phyloP scores from a whole-genome alignment of 306 rosid genomes.

The Cicer chorassanicum region DNA sequence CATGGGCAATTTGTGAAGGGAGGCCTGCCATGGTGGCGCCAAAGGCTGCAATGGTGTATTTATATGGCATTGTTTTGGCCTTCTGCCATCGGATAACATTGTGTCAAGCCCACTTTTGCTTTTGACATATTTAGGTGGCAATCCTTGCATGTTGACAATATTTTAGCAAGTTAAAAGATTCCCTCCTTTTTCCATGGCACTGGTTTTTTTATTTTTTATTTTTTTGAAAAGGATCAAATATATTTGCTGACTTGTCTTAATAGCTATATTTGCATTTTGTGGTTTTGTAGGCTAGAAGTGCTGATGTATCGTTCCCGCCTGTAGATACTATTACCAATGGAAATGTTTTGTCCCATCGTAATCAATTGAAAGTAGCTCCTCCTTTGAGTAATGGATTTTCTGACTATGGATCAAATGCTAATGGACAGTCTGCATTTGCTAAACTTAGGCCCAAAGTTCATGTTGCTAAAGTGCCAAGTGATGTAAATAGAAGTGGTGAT shows the following conservation, averaged over 20 bases:
- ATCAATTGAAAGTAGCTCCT: slow-evolving; percentile 60
- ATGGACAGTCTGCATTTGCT: slow-evolving; percentile 56
- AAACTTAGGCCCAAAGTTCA: slow-evolving; percentile 66
- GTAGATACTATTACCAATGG: slow-evolving; percentile 62
- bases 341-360: slow-evolving; percentile 58
- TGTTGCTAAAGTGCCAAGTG: slow-evolving; percentile 57
- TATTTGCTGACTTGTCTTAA: slow-evolving; percentile 19
- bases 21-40: background rate
- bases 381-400: slow-evolving; percentile 56
- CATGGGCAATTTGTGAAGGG: background rate
- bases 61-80: background rate
- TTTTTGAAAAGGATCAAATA: slow-evolving; percentile 2
- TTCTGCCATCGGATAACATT: background rate
- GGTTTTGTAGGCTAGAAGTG: slow-evolving; percentile 58
- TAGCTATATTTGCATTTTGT: slow-evolving; percentile 19
- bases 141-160: background rate
- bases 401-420: slow-evolving; percentile 64
- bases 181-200: background rate
- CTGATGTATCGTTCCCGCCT: slow-evolving; percentile 56
- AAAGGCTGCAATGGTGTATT: background rate
- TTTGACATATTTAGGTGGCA: slow-evolving; percentile 3
- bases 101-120: background rate
- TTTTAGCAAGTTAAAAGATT: background rate
- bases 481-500: slow-evolving; percentile 60
- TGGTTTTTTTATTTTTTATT: background rate